Base-by-base conservation (phyloP, 169 alveolate genomes). In the Plasmodium sp. region DNA sequence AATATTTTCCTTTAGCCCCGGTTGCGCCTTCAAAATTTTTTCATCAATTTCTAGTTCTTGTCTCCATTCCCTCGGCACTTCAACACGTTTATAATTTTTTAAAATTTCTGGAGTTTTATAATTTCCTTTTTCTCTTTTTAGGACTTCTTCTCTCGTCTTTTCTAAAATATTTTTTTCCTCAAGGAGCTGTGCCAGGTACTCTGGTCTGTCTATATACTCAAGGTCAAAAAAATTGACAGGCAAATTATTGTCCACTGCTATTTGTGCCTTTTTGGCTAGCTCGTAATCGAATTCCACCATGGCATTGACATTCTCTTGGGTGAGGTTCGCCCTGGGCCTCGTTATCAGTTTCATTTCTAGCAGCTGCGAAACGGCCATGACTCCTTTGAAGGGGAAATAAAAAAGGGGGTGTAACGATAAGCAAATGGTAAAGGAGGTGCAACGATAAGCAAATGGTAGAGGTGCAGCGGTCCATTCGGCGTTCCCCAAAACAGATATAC, bases 281-380 rank as follows among this genome's bases (percentile, higher is more conserved):
- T 95, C 96, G n/a, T 96, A 73, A 92, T 96, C 98, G 80, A 84
- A 95, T 80, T 95, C 97, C 34, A 95, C 96, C 97, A 96, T 96
- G 18, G 97, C 95, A 86, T 96, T 96, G 51, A 96, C 97, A 81
- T 95, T 96, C 33, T 96, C 98, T 85, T 96, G 98, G 34, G 98
- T 96, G 54, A 96, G 93, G 75, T 86, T 96, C 39, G 98, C 98
- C 39, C 98, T 92, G 51, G 96, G 98, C 81, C 96, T 96, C 48
- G 96, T 97, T 62, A 96, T 93, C 14, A 96, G 92, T 81, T 95
- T 96, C 98, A 96, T 96, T 81, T 96, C 98, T 41, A 96, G 92
- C 41, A 96, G 80, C 51, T 96, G 98, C 10, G 97, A 96, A 41
- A 96, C 97, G 14, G 97, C 98, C 97, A 96, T 96, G 33, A 96